These are phyloP conservation scores for Xerocomellus intermedius DNA, from an alignment of 768 basidiomycete genomes.

Conservation along the genomic window DNA sequence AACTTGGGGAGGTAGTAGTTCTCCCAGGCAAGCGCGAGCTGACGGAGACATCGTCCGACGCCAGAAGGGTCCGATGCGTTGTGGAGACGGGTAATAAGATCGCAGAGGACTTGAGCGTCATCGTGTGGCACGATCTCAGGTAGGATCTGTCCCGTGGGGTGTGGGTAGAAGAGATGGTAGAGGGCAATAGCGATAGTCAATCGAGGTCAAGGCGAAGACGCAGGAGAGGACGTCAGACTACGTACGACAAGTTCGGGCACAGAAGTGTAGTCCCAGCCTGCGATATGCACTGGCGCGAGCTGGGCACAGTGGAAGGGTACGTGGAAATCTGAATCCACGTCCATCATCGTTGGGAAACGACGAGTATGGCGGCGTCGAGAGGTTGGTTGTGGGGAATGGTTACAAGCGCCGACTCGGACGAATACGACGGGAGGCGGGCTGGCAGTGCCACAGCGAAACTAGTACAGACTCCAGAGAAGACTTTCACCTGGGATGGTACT, in stretches of 20 bases:
- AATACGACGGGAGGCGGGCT: background rate
- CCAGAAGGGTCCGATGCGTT: slow-evolving; percentile 15
- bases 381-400: background rate
- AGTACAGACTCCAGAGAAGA: background rate
- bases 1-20: slow-evolving; percentile 32
- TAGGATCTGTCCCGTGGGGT: slow-evolving; percentile 13
- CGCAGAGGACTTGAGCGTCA: slow-evolving; percentile 22
- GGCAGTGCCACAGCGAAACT: background rate
- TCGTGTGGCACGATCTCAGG: slow-evolving; percentile 22
- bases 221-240: background rate
- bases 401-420: background rate
- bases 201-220: background rate
- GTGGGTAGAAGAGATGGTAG: background rate
- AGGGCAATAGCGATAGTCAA: slow-evolving; percentile 1
- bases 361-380: background rate
- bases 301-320: slow-evolving; percentile 31
- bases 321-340: slow-evolving; percentile 21
- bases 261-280: slow-evolving; percentile 29
- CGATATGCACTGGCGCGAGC: slow-evolving; percentile 28
- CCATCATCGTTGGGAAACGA: slow-evolving; percentile 11
- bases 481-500: background rate
- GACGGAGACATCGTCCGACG: slow-evolving; percentile 23
- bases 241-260: slow-evolving; percentile 29
- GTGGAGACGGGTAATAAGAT: slow-evolving; percentile 15
- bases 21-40: slow-evolving; percentile 31